phyloP scores from a whole-genome alignment of 305 asterid genomes.

The Withania somnifera region DNA sequence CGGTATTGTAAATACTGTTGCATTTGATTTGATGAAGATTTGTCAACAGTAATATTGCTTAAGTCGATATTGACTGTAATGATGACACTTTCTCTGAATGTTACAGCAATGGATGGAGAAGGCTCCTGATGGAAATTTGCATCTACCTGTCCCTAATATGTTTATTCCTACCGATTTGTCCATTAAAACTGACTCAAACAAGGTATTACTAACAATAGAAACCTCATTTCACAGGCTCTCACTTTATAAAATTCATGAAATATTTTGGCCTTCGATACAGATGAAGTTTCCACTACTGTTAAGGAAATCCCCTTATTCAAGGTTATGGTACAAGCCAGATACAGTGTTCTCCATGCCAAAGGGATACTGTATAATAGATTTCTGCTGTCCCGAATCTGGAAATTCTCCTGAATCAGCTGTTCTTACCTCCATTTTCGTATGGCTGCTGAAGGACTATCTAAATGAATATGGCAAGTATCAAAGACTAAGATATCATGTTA shows the following conservation, averaged over 20 bases:
- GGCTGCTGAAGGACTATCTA: constrained; percentile 80
- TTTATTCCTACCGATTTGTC: constrained; percentile 87
- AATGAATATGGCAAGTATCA: constrained; percentile 70
- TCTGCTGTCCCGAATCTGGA: constrained; percentile 75
- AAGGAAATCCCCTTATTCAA: constrained; percentile 68
- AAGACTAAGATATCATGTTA: not conserved
- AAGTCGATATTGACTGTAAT: not conserved
- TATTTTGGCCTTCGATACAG: constrained; percentile 33
- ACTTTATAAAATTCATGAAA: constrained; percentile 16
- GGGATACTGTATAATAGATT: constrained; percentile 65
- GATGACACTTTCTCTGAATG: not conserved
- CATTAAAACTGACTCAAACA: constrained; percentile 41
- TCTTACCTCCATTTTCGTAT: constrained; percentile 69
- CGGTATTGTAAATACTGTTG: not conserved
- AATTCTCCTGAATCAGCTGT: constrained; percentile 75
- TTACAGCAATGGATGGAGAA: constrained; percentile 65
- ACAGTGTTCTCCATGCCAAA: constrained; percentile 68
- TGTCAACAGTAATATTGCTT: constrained; percentile 1
- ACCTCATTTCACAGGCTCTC: constrained; percentile 4
- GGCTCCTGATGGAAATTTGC: constrained; percentile 59
- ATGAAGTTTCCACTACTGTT: constrained; percentile 46
- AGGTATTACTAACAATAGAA: constrained; percentile 26
- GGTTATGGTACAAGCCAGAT: constrained; percentile 94
- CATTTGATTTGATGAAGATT: not conserved
- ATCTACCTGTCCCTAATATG: constrained; percentile 62